Base-by-base conservation (phyloP, 208 protist species). In the Trypanosomatidae sp. region DNA sequence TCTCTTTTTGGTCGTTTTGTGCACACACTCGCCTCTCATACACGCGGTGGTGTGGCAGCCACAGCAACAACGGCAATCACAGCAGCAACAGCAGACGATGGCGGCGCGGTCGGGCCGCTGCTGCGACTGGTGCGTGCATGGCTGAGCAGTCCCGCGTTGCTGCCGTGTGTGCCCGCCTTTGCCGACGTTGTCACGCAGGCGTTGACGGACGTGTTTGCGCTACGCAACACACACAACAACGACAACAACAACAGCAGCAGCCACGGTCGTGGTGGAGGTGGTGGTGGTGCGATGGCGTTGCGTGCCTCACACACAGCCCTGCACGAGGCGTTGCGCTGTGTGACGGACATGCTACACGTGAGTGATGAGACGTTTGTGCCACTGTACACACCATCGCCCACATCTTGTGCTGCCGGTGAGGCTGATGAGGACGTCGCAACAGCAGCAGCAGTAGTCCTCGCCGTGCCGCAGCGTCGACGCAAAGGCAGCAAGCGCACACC, bases 151-250 rank as follows among this genome's bases (percentile, higher is more conserved):
- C 66, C 66, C 0, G 24, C 28, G 0, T 58, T 87, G 8, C 66
- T 83, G 21, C 73, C 78, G 13, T 51, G 88, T 7, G 43, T 89
- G 23, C 53, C 56, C 0, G 48, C 71, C 47, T 87, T 79, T 55
- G 54, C 59, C 2, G 35, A 43, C 13, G 56, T 71, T 4, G 79
- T 85, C 0, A 61, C 69, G 6, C 59, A 53, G 13, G 79, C 72
- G 26, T 66, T 92, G 18, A 46, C 56, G 6, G 75, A 92, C 21
- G 58, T 86, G n/a, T 92, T 92, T 41, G 58, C 67, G n/a, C n/a
- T n/a, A n/a, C n/a, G n/a, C n/a, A n/a, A n/a, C n/a, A n/a, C n/a
- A n/a, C n/a, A n/a, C n/a, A n/a, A n/a, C n/a, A n/a, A n/a, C n/a
- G n/a, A n/a, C n/a, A 44, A 70, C 19, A 70, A 48, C 28, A 10